These are phyloP conservation scores for Cyanidioschyzon merolae DNA, from an alignment of 23 red algal species.

Conservation along the genomic window DNA sequence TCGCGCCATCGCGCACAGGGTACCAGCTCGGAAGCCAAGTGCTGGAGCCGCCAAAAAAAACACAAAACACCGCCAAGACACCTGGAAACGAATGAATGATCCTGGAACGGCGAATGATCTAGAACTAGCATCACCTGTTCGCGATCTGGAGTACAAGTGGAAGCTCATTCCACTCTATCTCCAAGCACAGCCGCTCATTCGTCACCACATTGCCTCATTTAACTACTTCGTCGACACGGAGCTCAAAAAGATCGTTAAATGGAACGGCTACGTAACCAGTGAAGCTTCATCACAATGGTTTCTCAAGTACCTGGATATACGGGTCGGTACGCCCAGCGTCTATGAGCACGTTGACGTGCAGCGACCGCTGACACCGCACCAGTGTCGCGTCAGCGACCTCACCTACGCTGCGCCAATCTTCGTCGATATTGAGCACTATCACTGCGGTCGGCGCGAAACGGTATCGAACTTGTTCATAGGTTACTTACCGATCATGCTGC, in stretches of 20 bases:
- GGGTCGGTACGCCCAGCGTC: conserved; percentile 47
- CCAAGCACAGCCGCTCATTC: conserved; percentile 31
- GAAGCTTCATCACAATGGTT: conserved; percentile 63
- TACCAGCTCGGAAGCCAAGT: no score
- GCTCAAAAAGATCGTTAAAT: conserved; percentile 57
- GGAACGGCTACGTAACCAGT: conserved; percentile 56
- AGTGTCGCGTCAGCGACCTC: conserved; percentile 75
- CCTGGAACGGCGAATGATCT: background rate
- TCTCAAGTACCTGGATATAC: conserved; percentile 54
- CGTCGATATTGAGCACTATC: conserved; percentile 68
- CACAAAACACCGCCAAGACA: no score
- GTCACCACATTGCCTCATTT: conserved; percentile 87
- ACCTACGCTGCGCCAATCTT: conserved; percentile 82
- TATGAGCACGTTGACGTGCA: conserved; percentile 52
- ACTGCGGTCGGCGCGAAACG: conserved; percentile 40
- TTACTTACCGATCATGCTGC: conserved; percentile 88
- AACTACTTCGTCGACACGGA: conserved; percentile 79
- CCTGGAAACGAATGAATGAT: background rate
- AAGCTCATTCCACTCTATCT: background rate
- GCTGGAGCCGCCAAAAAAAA: no score
- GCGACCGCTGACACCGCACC: conserved; percentile 64
- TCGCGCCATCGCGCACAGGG: no score
- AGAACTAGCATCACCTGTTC: background rate
- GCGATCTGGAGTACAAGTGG: background rate
- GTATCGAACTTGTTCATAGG: conserved; percentile 50